Evolutionary conservation across 1,284 basidiomycete species (phyloP), one percentile per base, ranked within the genome.

Genomic region (Phylloporus sp.): DNA sequence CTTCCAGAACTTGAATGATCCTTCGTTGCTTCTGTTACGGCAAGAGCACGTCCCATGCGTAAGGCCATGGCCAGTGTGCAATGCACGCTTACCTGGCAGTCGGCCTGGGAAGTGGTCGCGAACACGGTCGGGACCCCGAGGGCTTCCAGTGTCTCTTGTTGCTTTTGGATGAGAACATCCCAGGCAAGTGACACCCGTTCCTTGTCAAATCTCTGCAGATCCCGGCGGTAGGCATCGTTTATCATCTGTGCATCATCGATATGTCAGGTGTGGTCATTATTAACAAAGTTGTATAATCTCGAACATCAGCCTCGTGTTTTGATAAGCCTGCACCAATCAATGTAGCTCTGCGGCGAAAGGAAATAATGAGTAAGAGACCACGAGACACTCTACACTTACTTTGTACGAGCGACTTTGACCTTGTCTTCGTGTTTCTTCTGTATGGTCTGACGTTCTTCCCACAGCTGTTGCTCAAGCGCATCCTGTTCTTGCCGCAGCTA

Each of bases 121-220:
- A 85, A 91, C 88, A 94, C 93, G 3, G 85, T 81, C 20, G 92
- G 92, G 18, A 93, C 84, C 46, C 82, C 80, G 42, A 89, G 77
- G 34, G 80, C 72, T 69, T 86, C 85, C 47, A 94, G 78, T 31
- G 82, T 76, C 1, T 77, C 71, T 76, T 94, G 92, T 73, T 94
- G 92, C 68, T 85, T 86, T 56, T 83, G 76, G 39, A 88, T 74
- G n/a, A 94, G 80, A 28, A 83, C 84, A 69, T 91, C 91, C 91
- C 92, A 93, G 15, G 90, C 89, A 12, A 85, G 79, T 11, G 92
- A 73, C 15, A 82, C 87, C 50, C 88, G 82, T 60, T 91, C 86
- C 20, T 69, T 69, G 69, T 93, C 90, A 70, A 93, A 93, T 66
- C 81, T 84, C 37, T 75, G 76, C 47, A 93, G 72, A 66, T 92